A percentile compares a stretch with the other conserved stretches of the same genome.
These are phyloP conservation scores for Tolypocladium ophioglossoides DNA, from an alignment of 2,329 filamentous ascomycete species.

Conservation along the genomic window DNA sequence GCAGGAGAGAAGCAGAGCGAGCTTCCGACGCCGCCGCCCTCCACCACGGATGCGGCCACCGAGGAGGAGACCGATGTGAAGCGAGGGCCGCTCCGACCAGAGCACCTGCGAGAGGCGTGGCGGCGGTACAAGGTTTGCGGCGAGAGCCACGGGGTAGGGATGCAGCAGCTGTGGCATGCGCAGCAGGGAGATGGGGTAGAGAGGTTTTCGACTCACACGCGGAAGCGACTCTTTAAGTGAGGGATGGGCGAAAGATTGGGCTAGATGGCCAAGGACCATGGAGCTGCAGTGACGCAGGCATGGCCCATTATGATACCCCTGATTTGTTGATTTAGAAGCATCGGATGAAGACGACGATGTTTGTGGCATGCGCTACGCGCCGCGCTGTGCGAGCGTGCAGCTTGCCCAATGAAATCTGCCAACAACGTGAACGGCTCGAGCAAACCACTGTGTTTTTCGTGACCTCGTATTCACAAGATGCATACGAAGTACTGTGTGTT, in stretches of 20 bases:
- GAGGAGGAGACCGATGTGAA: slow-evolving; percentile 22
- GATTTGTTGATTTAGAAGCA: neutral
- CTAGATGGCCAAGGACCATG: neutral
- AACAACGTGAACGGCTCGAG: no score
- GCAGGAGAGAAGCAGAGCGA: slow-evolving; percentile 49
- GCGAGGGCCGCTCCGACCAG: slow-evolving; percentile 55
- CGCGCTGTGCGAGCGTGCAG: no score
- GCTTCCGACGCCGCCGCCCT: slow-evolving; percentile 31
- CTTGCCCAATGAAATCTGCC: no score
- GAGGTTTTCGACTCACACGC: slow-evolving; percentile 44
- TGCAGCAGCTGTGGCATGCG: slow-evolving; percentile 49
- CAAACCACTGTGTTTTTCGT: no score
- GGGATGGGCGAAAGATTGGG: neutral
- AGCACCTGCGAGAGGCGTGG: slow-evolving; percentile 65
- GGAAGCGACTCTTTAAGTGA: slow-evolving; percentile 43
- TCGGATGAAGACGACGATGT: neutral
- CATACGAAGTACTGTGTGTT: no score
- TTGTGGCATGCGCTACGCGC: no score
- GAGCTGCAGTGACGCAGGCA: neutral
- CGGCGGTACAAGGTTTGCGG: slow-evolving; percentile 53
- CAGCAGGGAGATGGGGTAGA: slow-evolving; percentile 51
- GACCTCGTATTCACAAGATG: no score
- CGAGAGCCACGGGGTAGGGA: slow-evolving; percentile 53
- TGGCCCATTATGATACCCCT: slow-evolving; percentile 1
- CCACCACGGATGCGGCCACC: slow-evolving; percentile 18